Evolutionary conservation across 2,329 filamentous ascomycete genomes (phyloP).

Genomic region (Monosporascus sp.): DNA sequence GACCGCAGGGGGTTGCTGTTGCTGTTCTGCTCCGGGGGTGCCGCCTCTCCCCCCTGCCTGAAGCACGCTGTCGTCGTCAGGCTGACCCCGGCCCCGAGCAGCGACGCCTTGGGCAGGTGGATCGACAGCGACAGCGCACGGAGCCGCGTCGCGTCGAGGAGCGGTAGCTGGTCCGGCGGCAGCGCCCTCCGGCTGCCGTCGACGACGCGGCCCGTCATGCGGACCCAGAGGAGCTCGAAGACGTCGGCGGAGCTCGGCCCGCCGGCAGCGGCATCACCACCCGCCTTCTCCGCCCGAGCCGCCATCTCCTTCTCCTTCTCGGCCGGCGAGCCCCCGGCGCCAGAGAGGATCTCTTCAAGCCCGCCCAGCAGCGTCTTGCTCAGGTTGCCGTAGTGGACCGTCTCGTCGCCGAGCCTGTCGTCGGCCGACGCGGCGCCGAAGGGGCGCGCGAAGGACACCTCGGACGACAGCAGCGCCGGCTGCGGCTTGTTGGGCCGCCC

Average conservation of each 20-base stretch:
- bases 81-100: conserved; percentile 57
- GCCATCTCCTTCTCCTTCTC: conserved; percentile 10
- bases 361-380: conserved; percentile 58
- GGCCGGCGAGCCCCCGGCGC: background rate
- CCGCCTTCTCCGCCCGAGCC: conserved; percentile 21
- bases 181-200: conserved; percentile 26
- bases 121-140: conserved; percentile 48
- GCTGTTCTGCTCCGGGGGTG: conserved; percentile 8
- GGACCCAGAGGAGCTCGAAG: conserved; percentile 31
- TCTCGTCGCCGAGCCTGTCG: conserved; percentile 62
- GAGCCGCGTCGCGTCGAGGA: conserved; percentile 33
- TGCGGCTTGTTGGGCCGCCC: conserved; percentile 54
- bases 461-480: conserved; percentile 56
- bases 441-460: conserved; percentile 48
- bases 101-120: conserved; percentile 61
- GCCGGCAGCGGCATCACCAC: conserved; percentile 24
- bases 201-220: conserved; percentile 31
- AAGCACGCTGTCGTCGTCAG: conserved; percentile 43
- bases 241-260: conserved; percentile 23
- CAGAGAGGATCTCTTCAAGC: conserved; percentile 27
- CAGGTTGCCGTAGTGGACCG: conserved; percentile 69
- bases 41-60: conserved; percentile 22
- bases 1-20: conserved; percentile 20
- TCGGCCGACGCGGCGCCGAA: conserved; percentile 54
- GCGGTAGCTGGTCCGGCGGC: conserved; percentile 24